Evolutionary conservation across 1,284 basidiomycete species (phyloP).

Genomic region (Apiotrichum brassicae): DNA sequence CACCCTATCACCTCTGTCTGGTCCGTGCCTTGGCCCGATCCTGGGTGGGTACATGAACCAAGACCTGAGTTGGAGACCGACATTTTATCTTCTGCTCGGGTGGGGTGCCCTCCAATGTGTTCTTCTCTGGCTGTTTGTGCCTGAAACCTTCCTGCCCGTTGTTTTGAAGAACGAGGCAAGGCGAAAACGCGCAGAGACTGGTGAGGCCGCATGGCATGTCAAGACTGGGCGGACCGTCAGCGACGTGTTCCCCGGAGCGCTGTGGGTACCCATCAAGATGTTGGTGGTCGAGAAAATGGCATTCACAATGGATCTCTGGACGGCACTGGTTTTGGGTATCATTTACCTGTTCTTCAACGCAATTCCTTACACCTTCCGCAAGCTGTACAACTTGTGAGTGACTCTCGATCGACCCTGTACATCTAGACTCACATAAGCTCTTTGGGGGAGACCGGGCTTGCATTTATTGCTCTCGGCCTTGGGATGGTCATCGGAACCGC

Average conservation of each 20-base stretch:
- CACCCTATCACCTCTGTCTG: neutral
- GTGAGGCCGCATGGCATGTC: neutral
- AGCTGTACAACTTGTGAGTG: neutral
- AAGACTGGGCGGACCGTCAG: neutral
- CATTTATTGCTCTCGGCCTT: neutral
- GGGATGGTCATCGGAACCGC: neutral
- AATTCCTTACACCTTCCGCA: neutral
- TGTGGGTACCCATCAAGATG: neutral
- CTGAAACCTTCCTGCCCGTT: constrained; percentile 21
- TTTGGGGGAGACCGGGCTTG: neutral
- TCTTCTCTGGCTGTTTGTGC: constrained; percentile 19
- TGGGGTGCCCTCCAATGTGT: constrained; percentile 21
- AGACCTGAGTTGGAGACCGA: constrained; percentile 15
- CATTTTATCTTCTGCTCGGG: constrained; percentile 22
- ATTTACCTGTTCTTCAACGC: constrained; percentile 1
- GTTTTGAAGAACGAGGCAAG: constrained; percentile 22
- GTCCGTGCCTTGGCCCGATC: constrained; percentile 20
- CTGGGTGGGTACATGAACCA: constrained; percentile 21
- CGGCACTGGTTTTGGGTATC: neutral
- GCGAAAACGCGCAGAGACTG: neutral
- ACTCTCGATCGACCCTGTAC: too few relatives aligned
- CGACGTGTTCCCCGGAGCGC: neutral
- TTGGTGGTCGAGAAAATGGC: neutral
- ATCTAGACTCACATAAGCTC: neutral
- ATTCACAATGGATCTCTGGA: neutral